Evolutionary conservation across 768 basidiomycete genomes (phyloP).

Genomic region (Lepiota venenata): DNA sequence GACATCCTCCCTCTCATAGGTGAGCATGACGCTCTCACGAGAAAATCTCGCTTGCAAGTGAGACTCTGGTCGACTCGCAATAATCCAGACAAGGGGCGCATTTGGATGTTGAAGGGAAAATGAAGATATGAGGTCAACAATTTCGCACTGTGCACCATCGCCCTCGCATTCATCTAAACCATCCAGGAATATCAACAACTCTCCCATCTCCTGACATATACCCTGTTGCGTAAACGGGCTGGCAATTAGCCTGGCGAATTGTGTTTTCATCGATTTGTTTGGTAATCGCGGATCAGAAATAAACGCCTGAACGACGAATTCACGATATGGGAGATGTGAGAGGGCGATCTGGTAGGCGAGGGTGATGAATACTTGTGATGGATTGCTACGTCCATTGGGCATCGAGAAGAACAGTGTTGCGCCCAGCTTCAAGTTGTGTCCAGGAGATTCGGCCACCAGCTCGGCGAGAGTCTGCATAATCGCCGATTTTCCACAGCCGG

Average conservation of each 20-base stretch:
- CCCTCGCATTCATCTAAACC: conserved; percentile 24
- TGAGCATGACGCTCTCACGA: neutral
- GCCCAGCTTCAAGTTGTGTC: neutral
- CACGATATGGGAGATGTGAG: neutral
- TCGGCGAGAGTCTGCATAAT: conserved; percentile 28
- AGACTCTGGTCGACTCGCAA: conserved; percentile 23
- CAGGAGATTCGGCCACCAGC: neutral
- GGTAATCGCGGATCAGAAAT: conserved; percentile 1
- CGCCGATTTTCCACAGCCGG: conserved; percentile 23
- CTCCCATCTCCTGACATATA: neutral
- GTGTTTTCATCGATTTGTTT: conserved; percentile 4
- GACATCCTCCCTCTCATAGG: neutral
- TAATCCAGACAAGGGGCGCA: conserved; percentile 19
- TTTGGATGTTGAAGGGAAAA: neutral
- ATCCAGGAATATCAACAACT: conserved; percentile 18
- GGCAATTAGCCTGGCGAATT: conserved; percentile 10
- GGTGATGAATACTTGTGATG: conserved; percentile 14
- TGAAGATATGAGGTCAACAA: conserved; percentile 12
- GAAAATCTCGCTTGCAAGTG: conserved; percentile 15
- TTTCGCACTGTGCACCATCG: conserved; percentile 6
- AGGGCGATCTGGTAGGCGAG: conserved; percentile 19
- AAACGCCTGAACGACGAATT: conserved; percentile 7
- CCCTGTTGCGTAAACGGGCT: conserved; percentile 2
- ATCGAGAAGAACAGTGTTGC: conserved; percentile 21
- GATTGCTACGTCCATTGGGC: neutral